These are phyloP conservation scores for Aspergillus sp. DNA, from an alignment of 2,329 filamentous ascomycete species.

Conservation along the genomic window DNA sequence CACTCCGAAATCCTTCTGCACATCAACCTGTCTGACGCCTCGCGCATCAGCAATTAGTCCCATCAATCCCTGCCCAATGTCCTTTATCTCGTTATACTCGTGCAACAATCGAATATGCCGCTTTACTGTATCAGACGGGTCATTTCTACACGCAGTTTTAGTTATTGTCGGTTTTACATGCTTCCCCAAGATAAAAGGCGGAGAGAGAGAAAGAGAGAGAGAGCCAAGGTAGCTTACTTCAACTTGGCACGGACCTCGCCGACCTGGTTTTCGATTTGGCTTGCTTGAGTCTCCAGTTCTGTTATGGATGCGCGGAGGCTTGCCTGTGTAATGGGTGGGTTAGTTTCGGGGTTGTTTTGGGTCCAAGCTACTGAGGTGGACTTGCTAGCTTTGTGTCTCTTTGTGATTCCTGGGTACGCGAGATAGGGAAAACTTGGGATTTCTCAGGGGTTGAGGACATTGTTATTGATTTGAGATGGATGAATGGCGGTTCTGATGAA, in stretches of 20 bases:
- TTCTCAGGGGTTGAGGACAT: not conserved
- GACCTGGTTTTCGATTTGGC: constrained; percentile 36
- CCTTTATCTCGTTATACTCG: constrained; percentile 70
- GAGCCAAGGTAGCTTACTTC: constrained; percentile 27
- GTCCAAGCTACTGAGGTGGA: not conserved
- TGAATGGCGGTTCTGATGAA: not conserved
- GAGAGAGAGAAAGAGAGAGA: not conserved
- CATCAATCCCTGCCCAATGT: constrained; percentile 65
- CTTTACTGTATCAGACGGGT: constrained; percentile 56
- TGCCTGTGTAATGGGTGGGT: constrained; percentile 19
- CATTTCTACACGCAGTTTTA: constrained; percentile 23
- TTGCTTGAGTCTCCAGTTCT: constrained; percentile 50
- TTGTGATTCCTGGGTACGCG: constrained; percentile 14
- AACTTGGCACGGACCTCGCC: constrained; percentile 35
- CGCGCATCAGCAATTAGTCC: constrained; percentile 66
- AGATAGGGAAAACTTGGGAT: not conserved
- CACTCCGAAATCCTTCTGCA: constrained; percentile 43
- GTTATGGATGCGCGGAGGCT: constrained; percentile 27
- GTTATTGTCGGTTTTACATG: too few relatives aligned
- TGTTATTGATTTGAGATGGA: not conserved
- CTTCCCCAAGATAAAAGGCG: too few relatives aligned
- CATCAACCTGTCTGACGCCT: constrained; percentile 53
- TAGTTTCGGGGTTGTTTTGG: not conserved
- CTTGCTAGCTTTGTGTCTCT: constrained; percentile 29
- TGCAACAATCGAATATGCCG: constrained; percentile 66